Base-by-base conservation (phyloP, 2,329 filamentous ascomycete genomes). In the Trichoderma polysporum region DNA sequence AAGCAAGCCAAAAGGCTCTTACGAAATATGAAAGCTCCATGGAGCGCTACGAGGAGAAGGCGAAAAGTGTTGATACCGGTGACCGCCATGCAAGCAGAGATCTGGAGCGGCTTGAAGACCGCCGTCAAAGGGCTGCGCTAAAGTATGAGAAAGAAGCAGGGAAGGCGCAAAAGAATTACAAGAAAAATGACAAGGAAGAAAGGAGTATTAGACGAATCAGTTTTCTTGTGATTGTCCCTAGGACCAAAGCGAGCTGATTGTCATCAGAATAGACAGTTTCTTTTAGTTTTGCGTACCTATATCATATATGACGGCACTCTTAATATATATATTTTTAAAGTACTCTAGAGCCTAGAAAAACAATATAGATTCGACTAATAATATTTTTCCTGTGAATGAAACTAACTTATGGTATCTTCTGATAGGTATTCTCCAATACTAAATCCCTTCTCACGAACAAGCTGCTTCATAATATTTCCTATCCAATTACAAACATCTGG, bases 181-280 rank as follows among this genome's bases (percentile, higher is more conserved):
- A 61, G 13, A 61, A 50, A 41, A 50, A 49, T 19, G 45, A 61
- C 10, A 61, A 25, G 22, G 58, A 61, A 27, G 58, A 61, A 15
- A 50, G 17, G 10, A 61, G 58, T 17, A 27, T 61, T 4, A 49
- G 45, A 25, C 47, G 41, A 15, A 61, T 61, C 17, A 12, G 7
- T 19, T 61, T 61, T 50, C 58, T 61, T 19, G 58, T 61, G 13
- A 22, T 61, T 50, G 25, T 59, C 8, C 58, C 41, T 10, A 61
- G 13, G 9, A 22, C 12, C 1, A 37, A 50, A n/a, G 45, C 50
- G 6, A 22, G 13, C 10, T 49, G 19, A 35, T 27, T 50, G 9
- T 35, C 3, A 10, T 2, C 27, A 6, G 17, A 37, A 3, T 4
- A 19, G 45, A 47, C 3, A 3, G 2, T 5, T 9, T 15, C 10